Evolutionary conservation across 2,329 filamentous ascomycete genomes (phyloP), one percentile per base, ranked within the genome.

Genomic region (Truncatella angustata): DNA sequence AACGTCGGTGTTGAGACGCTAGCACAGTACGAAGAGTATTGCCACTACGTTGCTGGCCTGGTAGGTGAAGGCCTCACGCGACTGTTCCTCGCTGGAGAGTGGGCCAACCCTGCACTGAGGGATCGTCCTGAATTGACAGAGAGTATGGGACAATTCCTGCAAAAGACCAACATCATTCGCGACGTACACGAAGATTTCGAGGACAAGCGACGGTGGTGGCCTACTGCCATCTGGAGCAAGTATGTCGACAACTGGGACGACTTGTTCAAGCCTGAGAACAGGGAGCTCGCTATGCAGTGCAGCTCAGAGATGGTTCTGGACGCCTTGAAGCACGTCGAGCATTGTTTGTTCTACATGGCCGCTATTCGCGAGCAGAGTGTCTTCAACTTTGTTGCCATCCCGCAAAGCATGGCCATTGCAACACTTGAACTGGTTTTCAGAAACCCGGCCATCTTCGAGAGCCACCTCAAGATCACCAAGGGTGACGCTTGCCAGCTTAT

Each of bases 81-180:
- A 21, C 78, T 99, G 20, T 97, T 99, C 60, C 91, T 97, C 42
- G 86, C 90, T 67, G 87, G 88, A 47, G 83, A 88, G 56, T 86
- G 96, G 52, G 94, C 91, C 55, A 97, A 97, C 69, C 87, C 90
- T 3, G 88, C 86, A 52, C 80, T 99, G 48, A 75, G 93, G 49
- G 81, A 92, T 57, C 84, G 90, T 48, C 85, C 88, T 30, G 78
- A 90, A 55, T 81, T 99, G 46, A 90, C 91, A 61, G 92, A 96
- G 72, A 93, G 91, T 40, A 99, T 99, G 94, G 94, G 91, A 21
- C 88, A 96, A 60, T 96, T 99, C 72, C 77, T 99, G 56, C 94
- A 99, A 68, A 96, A 99, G 78, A 96, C 91, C 59, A 99, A 99
- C 78, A 97, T 99, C 69, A 97, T 97, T 66, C 90, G 94, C 66